These are phyloP conservation scores for Sphaerulina vaccinii DNA, from an alignment of 2,329 filamentous ascomycete species.

Conservation along the genomic window DNA sequence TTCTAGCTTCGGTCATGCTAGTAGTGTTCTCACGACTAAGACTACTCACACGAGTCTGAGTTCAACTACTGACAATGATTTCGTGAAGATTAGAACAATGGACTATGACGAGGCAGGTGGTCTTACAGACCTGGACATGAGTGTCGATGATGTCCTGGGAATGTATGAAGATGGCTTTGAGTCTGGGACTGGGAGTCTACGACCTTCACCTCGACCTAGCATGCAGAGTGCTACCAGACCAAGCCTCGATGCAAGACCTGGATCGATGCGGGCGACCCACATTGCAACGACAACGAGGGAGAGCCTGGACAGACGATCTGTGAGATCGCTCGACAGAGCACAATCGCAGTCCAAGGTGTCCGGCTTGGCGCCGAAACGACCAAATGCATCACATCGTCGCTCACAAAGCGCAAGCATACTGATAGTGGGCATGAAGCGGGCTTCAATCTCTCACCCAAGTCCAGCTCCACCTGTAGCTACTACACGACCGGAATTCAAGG, in stretches of 20 bases:
- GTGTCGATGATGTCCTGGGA: conserved; percentile 60
- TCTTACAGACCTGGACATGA: conserved; percentile 49
- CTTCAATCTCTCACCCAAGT: conserved; percentile 15
- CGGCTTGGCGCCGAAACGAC: conserved; percentile 18
- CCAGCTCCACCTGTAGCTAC: conserved; percentile 6
- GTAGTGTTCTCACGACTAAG: conserved; percentile 66
- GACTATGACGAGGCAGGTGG: conserved; percentile 41
- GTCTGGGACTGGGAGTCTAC: conserved; percentile 30
- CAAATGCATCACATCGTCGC: conserved; percentile 29
- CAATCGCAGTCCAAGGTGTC: conserved; percentile 23
- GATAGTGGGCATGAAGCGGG: conserved; percentile 18
- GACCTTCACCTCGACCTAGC: conserved; percentile 24
- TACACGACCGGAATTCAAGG: conserved; percentile 9
- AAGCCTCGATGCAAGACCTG: conserved; percentile 18
- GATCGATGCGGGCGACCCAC: conserved; percentile 24
- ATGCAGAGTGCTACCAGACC: conserved; percentile 15
- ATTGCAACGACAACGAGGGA: conserved; percentile 17
- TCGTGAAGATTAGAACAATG: conserved; percentile 56
- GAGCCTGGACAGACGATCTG: conserved; percentile 23
- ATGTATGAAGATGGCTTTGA: conserved; percentile 60
- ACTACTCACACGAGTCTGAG: conserved; percentile 81
- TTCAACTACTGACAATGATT: conserved; percentile 64
- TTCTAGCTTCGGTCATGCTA: conserved; percentile 57
- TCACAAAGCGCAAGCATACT: conserved; percentile 37
- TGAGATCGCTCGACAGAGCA: conserved; percentile 25